Evolutionary conservation across 306 rosid genomes (phyloP), one percentile per base, ranked within the genome.

Genomic region (Psophocarpus tetragonolobus): DNA sequence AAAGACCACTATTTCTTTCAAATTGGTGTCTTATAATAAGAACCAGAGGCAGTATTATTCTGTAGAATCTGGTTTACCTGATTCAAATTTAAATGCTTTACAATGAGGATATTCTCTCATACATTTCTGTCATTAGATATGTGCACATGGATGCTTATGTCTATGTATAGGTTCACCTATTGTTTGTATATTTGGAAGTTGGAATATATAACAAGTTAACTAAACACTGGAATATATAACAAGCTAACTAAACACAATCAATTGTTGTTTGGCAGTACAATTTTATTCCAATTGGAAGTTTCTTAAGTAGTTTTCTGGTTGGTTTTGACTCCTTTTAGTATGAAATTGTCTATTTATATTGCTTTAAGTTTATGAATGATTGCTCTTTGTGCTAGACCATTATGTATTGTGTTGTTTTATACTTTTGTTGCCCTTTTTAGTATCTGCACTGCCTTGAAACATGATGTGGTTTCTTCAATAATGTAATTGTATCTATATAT

Each of bases 391-490:
- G 41, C 60, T 68, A 41, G 41, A 48, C 8, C 56, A 67, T 57
- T 58, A 66, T 39, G 20, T 21, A 39, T 68, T 21, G 42, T 30
- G 24, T 67, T 36, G 38, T 30, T 79, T 39, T 68, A 60, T 60
- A 29, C 26, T 56, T 29, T 11, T 15, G 14, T 42, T 73, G 32
- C 75, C 39, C 2, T 14, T 14, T 15, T 60, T 60, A 60, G 66
- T 60, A 39, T 60, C 39, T 71, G n/a, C 23, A 18, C 41, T 67
- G 71, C 36, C 48, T 64, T 71, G 21, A 44, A 44, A 44, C 54
- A 67, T 76, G 27, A 54, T 77, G 48, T 58, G 32, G 69, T 53
- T 81, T 78, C 57, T 35, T 61, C 15, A 66, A 76, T 20, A 64
- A 64, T 29, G 26, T 36, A 23, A 54, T 21, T 68, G 33, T 68